Percentiles rank a stretch among this genome's conserved stretches.
phyloP scores from a whole-genome alignment of 2,329 filamentous ascomycete species.

The Coniochaeta ligniaria region DNA sequence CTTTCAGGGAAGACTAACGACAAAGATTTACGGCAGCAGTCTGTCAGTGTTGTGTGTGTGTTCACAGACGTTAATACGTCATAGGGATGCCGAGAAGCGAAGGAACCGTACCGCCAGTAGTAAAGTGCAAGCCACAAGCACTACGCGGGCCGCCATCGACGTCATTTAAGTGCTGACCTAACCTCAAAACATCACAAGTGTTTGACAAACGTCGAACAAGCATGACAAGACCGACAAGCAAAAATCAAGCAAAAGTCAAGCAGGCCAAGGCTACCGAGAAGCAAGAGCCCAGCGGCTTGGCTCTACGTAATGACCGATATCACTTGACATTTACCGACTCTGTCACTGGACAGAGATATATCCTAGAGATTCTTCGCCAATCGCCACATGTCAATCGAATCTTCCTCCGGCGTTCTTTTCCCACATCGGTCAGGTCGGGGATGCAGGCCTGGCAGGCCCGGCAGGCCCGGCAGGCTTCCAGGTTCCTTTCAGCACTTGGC shows the following conservation, averaged over 20 bases:
- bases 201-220: background rate
- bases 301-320: background rate
- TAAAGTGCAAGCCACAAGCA: background rate
- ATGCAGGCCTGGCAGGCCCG: too few relatives aligned
- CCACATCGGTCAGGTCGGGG: too few relatives aligned
- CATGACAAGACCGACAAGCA: too few relatives aligned
- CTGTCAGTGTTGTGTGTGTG: background rate
- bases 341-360: background rate
- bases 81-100: background rate
- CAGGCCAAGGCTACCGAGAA: background rate
- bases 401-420: background rate
- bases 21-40: too few relatives aligned
- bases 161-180: background rate
- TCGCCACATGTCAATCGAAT: background rate
- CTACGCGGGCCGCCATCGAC: background rate
- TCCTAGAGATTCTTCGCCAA: background rate
- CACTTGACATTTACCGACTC: background rate
- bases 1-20: too few relatives aligned
- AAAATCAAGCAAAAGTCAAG: too few relatives aligned
- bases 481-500: background rate
- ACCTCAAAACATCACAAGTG: background rate
- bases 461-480: too few relatives aligned
- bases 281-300: background rate
- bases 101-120: too few relatives aligned
- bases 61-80: background rate